phyloP scores from a whole-genome alignment of 1,284 basidiomycete species.

The Sanguinoderma infundibulare region DNA sequence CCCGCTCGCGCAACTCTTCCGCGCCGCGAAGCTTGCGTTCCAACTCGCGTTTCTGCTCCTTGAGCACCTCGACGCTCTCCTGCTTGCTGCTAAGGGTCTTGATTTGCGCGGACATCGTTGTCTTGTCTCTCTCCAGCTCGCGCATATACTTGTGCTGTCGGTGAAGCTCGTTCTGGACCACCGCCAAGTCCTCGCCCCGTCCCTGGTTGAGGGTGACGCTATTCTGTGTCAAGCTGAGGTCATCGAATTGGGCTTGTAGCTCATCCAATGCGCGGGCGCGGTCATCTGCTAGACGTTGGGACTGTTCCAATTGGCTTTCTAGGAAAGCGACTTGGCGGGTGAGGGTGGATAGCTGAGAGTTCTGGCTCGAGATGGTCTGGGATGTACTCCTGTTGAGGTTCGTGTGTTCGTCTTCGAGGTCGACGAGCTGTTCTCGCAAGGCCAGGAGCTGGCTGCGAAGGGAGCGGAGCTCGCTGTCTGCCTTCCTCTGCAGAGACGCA shows the following conservation, averaged over 20 bases:
- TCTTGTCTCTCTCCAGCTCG: conserved; percentile 66
- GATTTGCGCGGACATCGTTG: conserved; percentile 59
- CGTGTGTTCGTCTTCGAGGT: conserved; percentile 57
- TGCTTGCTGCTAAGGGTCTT: conserved; percentile 56
- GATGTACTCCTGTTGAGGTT: conserved; percentile 47
- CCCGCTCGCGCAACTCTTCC: conserved; percentile 61
- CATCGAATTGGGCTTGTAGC: conserved; percentile 54
- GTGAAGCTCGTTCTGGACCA: conserved; percentile 66
- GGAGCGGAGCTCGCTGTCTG: conserved; percentile 50
- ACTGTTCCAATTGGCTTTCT: conserved; percentile 47
- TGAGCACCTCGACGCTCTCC: conserved; percentile 67
- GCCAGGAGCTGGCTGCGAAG: conserved; percentile 49
- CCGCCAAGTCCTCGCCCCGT: conserved; percentile 55
- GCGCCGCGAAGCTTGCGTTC: conserved; percentile 57
- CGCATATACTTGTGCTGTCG: conserved; percentile 66
- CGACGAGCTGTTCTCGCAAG: conserved; percentile 58
- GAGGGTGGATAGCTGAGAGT: conserved; percentile 51
- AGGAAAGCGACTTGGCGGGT: conserved; percentile 48
- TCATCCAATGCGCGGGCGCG: conserved; percentile 44
- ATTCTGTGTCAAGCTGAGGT: conserved; percentile 37
- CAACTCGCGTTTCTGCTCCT: conserved; percentile 74
- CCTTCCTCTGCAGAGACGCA: conserved; percentile 27
- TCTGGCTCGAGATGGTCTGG: conserved; percentile 51
- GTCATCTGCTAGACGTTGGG: conserved; percentile 45
- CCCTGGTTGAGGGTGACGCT: conserved; percentile 28